Conservation (phyloP, 78 protist genomes). For the Bodo saltans region DNA sequence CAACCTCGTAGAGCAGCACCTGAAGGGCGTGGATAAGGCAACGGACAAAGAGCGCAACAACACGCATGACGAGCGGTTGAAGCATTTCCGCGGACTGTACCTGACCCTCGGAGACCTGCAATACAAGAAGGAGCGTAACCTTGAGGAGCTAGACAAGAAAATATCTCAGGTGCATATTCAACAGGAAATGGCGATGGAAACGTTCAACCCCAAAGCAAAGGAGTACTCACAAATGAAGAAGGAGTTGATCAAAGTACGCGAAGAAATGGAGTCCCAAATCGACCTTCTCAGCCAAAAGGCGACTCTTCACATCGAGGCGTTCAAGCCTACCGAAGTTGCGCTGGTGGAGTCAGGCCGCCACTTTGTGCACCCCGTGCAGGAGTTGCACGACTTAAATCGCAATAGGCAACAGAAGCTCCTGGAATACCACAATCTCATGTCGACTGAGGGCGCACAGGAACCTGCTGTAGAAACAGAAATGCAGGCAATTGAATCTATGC, state of each 20-base stretch:
- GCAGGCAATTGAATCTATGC: too few relatives aligned
- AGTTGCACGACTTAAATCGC: background rate
- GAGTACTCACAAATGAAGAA: conserved; percentile 27
- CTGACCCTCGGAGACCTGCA: conserved; percentile 34
- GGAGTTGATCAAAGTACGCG: background rate
- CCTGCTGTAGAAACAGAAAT: too few relatives aligned
- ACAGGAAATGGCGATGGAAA: conserved; percentile 10
- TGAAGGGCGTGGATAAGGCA: background rate
- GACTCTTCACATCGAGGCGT: conserved; percentile 25
- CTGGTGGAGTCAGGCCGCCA: conserved; percentile 17
- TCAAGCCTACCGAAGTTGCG: conserved; percentile 20
- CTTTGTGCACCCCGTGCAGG: conserved; percentile 19
- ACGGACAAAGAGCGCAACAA: background rate
- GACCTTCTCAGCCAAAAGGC: background rate
- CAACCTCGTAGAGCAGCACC: background rate
- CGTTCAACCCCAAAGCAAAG: conserved; percentile 24
- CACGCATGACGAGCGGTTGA: background rate
- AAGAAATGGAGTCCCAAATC: background rate
- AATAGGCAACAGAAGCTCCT: conserved; percentile 1
- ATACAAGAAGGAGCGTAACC: conserved; percentile 23
- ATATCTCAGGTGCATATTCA: conserved; percentile 9
- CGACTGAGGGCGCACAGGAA: too few relatives aligned
- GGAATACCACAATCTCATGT: conserved; percentile 18
- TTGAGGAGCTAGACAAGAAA: background rate
- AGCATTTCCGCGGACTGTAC: conserved; percentile 26